These are phyloP conservation scores for Plasmodium sp. DNA, from an alignment of 169 alveolate genomes.

Conservation along the genomic window DNA sequence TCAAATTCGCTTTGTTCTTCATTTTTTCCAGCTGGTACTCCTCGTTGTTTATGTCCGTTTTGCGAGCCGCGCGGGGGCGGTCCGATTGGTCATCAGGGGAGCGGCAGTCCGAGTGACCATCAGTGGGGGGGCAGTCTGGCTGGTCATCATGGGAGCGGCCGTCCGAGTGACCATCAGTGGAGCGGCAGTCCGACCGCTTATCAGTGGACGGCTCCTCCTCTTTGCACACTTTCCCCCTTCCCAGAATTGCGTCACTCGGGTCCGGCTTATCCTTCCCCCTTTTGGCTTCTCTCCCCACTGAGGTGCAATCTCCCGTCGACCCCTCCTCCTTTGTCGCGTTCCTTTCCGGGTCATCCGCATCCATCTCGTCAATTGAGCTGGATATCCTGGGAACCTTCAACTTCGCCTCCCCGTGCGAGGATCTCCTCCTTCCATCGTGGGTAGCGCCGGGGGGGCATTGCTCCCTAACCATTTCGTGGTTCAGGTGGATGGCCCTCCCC, in stretches of 20 bases:
- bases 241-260: neutral
- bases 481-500: neutral
- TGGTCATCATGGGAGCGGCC: no score
- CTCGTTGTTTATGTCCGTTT: neutral
- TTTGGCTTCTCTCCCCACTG: neutral
- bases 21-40: neutral
- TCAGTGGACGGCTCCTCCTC: neutral
- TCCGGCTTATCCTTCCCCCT: neutral
- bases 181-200: neutral
- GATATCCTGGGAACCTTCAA: neutral
- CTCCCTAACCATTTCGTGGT: neutral
- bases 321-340: neutral
- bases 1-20: neutral
- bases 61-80: neutral
- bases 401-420: neutral
- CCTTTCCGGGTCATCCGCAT: neutral
- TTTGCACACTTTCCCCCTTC: neutral
- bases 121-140: no score
- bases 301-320: neutral
- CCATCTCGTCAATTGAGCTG: neutral
- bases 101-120: no score
- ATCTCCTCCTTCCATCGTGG: neutral
- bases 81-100: no score
- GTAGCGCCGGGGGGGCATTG: neutral
- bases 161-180: no score